A percentile compares a stretch with the other conserved stretches of the same genome.
Conservation (phyloP, 225 moss, liverwort and hornwort species). For the Polytrichum formosum region DNA sequence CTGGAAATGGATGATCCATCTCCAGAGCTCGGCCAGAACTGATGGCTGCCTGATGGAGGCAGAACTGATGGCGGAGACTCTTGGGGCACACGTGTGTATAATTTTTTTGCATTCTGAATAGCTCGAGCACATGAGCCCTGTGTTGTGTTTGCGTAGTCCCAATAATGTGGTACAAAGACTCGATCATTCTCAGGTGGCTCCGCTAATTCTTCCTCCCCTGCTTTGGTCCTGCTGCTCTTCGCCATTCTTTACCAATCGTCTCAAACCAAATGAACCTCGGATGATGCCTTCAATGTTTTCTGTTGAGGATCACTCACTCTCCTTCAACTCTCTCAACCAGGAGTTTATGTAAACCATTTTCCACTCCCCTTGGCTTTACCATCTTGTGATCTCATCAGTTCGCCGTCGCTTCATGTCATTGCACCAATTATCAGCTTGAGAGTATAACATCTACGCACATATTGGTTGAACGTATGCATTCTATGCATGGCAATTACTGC, state of each 20-base stretch:
- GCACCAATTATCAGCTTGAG: too few relatives aligned
- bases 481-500: too few relatives aligned
- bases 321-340: too few relatives aligned
- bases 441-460: too few relatives aligned
- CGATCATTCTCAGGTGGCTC: conserved; percentile 26
- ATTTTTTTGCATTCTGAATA: conserved; percentile 17
- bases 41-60: conserved; percentile 53
- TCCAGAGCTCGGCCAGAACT: conserved; percentile 53
- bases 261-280: too few relatives aligned
- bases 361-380: too few relatives aligned
- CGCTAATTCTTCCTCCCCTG: conserved; percentile 11
- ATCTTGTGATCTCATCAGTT: too few relatives aligned
- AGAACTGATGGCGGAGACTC: conserved; percentile 56
- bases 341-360: too few relatives aligned
- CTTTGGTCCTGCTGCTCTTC: conserved; percentile 14
- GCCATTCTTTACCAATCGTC: background rate
- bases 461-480: too few relatives aligned
- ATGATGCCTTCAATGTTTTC: too few relatives aligned
- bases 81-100: conserved; percentile 22
- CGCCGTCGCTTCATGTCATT: too few relatives aligned
- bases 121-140: background rate
- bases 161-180: conserved; percentile 49
- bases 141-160: conserved; percentile 35
- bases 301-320: too few relatives aligned
- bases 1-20: conserved; percentile 64